Conservation (phyloP, 768 basidiomycete genomes). For the Xerocomus brunneocitrinus region DNA sequence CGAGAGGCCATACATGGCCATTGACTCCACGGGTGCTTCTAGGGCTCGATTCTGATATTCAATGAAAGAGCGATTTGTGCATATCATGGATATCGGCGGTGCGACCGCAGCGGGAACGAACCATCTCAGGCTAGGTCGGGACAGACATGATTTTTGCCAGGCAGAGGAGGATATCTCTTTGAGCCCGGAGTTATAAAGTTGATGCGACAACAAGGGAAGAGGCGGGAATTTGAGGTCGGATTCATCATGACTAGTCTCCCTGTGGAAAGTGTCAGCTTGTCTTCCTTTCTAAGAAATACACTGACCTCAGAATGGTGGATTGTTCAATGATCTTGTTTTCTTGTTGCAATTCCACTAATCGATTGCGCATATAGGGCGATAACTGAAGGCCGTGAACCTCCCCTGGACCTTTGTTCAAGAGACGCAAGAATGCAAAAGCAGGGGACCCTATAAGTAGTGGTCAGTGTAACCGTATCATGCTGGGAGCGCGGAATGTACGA, state of each 20-base stretch:
- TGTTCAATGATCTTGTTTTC: constrained; percentile 40
- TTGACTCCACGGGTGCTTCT: constrained; percentile 68
- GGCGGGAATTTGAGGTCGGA: constrained; percentile 15
- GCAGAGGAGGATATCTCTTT: constrained; percentile 52
- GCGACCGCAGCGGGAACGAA: constrained; percentile 83
- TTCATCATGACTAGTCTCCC: constrained; percentile 17
- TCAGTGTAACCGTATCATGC: neutral
- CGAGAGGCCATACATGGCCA: constrained; percentile 83
- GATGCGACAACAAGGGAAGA: constrained; percentile 25
- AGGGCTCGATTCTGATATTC: constrained; percentile 58
- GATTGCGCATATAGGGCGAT: constrained; percentile 55
- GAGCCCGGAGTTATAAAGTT: constrained; percentile 44
- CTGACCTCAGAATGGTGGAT: constrained; percentile 44
- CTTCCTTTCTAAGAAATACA: constrained; percentile 2
- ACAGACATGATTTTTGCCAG: constrained; percentile 79
- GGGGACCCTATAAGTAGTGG: constrained; percentile 39
- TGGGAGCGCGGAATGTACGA: constrained; percentile 12
- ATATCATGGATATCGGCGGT: constrained; percentile 71
- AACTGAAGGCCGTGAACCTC: constrained; percentile 61
- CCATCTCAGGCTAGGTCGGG: constrained; percentile 77
- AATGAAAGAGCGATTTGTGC: constrained; percentile 72
- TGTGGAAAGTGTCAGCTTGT: constrained; percentile 11
- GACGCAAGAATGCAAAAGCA: constrained; percentile 72
- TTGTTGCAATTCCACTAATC: constrained; percentile 44
- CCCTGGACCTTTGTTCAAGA: constrained; percentile 57